Evolutionary conservation across 176 grass and related monocot genomes (phyloP).

Genomic region (Triticum urartu): DNA sequence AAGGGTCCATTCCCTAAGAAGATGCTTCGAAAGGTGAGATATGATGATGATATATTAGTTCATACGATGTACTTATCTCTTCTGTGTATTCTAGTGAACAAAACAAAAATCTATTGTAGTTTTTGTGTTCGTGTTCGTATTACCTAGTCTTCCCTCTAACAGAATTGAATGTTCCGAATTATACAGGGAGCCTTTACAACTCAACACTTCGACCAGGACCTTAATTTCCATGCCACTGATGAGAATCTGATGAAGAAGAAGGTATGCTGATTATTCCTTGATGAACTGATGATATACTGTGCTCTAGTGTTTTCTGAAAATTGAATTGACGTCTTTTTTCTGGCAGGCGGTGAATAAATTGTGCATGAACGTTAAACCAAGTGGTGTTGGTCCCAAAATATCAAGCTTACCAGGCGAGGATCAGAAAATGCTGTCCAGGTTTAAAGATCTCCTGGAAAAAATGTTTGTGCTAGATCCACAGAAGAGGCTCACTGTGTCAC

Average conservation of each 20-base stretch:
- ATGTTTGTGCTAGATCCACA: slow-evolving; percentile 98
- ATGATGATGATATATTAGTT: neutral
- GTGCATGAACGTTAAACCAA: slow-evolving; percentile 70
- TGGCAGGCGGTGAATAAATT: slow-evolving; percentile 69
- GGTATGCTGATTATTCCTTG: slow-evolving; percentile 25
- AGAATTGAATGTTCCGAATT: slow-evolving; percentile 24
- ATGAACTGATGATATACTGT: neutral
- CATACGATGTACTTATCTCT: neutral
- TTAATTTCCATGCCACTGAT: slow-evolving; percentile 92
- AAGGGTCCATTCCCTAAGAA: slow-evolving; percentile 96
- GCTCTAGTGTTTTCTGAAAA: slow-evolving; percentile 5
- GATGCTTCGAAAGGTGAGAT: slow-evolving; percentile 88
- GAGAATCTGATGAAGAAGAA: slow-evolving; percentile 92
- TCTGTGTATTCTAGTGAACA: neutral
- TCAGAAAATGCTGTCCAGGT: slow-evolving; percentile 79
- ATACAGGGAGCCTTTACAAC: slow-evolving; percentile 70
- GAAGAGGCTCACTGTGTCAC: slow-evolving; percentile 87
- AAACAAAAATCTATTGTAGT: neutral
- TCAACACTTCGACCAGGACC: slow-evolving; percentile 84
- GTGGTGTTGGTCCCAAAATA: slow-evolving; percentile 62
- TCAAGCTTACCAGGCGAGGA: slow-evolving; percentile 78
- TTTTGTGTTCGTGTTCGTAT: neutral
- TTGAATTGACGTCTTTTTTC: neutral
- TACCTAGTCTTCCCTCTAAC: neutral
- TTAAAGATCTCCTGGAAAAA: slow-evolving; percentile 96